phyloP scores from a whole-genome alignment of 148 eudicot species.

The Silene conica region DNA sequence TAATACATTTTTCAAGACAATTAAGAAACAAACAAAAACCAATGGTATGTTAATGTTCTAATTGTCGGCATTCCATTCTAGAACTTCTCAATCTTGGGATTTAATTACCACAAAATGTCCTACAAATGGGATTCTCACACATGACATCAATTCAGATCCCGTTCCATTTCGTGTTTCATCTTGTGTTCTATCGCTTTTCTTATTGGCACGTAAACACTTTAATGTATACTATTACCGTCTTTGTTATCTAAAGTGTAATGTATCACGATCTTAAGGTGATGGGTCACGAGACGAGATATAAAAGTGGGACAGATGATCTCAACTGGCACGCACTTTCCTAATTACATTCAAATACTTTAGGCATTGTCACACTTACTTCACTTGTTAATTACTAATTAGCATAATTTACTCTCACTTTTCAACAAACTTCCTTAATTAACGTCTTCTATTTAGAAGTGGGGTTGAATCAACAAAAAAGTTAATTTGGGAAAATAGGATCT shows the following conservation, averaged over 20 bases:
- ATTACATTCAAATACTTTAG: neutral
- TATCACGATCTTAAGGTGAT: too few species aligned
- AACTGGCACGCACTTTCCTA: conserved; percentile 17
- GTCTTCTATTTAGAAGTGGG: neutral
- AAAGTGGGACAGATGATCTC: too few species aligned
- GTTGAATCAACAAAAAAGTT: neutral
- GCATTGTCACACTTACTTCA: neutral
- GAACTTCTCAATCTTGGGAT: neutral
- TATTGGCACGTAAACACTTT: too few species aligned
- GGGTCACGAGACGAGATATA: too few species aligned
- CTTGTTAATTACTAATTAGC: too few species aligned
- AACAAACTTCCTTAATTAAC: neutral
- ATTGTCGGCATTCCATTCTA: neutral
- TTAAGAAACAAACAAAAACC: neutral
- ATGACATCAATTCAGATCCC: conserved; percentile 9
- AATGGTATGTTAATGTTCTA: neutral
- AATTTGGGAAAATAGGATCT: neutral
- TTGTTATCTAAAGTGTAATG: too few species aligned
- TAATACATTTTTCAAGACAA: too few species aligned
- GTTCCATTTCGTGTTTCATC: too few species aligned
- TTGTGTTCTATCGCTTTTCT: too few species aligned
- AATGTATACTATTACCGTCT: too few species aligned
- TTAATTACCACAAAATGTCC: neutral
- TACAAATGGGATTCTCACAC: neutral
- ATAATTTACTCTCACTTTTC: neutral